A percentile compares a stretch with the other conserved stretches of the same genome.
phyloP scores from a whole-genome alignment of 345 rosid species.

The Rhodamnia argentea region DNA sequence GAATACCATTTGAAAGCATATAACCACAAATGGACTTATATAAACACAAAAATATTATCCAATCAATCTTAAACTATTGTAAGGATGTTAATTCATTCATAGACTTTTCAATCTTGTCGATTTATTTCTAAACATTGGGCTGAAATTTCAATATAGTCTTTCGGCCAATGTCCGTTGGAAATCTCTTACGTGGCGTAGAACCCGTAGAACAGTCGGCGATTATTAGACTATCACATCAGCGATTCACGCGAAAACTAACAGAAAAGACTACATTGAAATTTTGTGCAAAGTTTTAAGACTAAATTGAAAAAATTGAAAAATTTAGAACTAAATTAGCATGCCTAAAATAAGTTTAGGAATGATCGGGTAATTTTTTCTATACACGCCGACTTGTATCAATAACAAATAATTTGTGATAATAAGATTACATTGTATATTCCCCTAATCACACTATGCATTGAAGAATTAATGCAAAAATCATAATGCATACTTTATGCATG shows the following conservation, averaged over 20 bases:
- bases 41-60: accelerated
- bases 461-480: neutral
- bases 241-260: neutral
- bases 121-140: neutral
- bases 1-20: neutral
- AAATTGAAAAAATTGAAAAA: neutral
- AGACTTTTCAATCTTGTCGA: neutral
- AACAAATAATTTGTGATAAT: neutral
- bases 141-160: neutral
- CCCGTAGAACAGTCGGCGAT: accelerated
- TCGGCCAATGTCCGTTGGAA: accelerated
- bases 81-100: neutral
- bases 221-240: accelerated
- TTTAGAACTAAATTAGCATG: neutral
- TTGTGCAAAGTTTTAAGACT: accelerated
- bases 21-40: neutral
- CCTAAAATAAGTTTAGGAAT: neutral
- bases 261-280: neutral
- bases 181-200: accelerated
- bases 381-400: neutral
- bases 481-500: neutral
- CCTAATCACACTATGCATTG: neutral
- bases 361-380: neutral
- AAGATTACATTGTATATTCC: neutral
- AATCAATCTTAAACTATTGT: neutral